A percentile compares a stretch with the other conserved stretches of the same genome.
These are phyloP conservation scores for Berberis vulgaris DNA, from an alignment of 164 flowering plant genomes.

Conservation along the genomic window DNA sequence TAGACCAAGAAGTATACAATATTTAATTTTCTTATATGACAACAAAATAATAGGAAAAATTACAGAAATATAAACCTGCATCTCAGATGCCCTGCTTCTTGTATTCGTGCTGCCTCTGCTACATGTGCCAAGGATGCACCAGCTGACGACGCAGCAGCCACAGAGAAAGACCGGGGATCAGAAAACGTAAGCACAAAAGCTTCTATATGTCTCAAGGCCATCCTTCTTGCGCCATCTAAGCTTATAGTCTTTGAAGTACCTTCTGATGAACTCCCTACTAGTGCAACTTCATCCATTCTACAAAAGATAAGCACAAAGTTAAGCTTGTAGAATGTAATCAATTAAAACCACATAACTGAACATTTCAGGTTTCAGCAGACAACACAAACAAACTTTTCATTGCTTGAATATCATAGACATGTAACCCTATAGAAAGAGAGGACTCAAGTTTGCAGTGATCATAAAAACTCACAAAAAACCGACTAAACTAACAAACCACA, in stretches of 20 bases:
- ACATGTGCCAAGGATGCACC: slow-evolving; percentile 75
- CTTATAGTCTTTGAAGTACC: slow-evolving; percentile 55
- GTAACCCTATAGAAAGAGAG: too few relatives aligned
- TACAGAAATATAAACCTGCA: slow-evolving; percentile 58
- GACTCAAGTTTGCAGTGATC: too few relatives aligned
- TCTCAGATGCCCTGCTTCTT: slow-evolving; percentile 94
- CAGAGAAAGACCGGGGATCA: slow-evolving; percentile 66
- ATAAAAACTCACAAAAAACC: too few relatives aligned
- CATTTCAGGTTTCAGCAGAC: too few relatives aligned
- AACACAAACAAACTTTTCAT: too few relatives aligned
- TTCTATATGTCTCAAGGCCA: slow-evolving; percentile 84
- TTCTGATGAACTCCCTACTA: slow-evolving; percentile 56
- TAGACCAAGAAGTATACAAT: background rate
- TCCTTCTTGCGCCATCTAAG: slow-evolving; percentile 72
- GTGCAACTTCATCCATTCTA: slow-evolving; percentile 85
- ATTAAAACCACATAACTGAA: background rate
- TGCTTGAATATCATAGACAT: too few relatives aligned
- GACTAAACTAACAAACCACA: too few relatives aligned
- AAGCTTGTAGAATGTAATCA: background rate
- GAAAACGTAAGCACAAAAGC: slow-evolving; percentile 68
- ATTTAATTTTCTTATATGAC: background rate
- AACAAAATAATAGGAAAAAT: background rate
- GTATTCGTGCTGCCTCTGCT: slow-evolving; percentile 77
- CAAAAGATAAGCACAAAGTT: slow-evolving; percentile 4
- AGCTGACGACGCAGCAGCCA: slow-evolving; percentile 74